Evolutionary conservation across 257 asterid species (phyloP), one percentile per base, ranked within the genome.

Genomic region (Solanum chmielewskii): DNA sequence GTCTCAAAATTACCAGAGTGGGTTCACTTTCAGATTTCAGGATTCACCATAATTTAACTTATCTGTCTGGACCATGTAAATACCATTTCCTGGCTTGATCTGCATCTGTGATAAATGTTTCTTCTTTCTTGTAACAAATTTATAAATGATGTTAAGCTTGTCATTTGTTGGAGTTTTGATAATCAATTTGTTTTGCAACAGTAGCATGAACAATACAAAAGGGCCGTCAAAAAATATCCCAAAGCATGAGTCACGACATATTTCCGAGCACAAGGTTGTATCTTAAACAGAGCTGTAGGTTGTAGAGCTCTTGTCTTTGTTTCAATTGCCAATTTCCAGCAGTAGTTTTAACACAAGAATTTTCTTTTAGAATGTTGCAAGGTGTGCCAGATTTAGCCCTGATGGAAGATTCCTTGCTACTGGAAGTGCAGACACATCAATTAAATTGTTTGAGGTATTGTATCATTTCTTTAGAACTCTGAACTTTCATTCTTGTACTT

Each of bases 371-470:
- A 94, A 91, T 90, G 94, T 90, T 41, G 97, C 96, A 59, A 93
- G 96, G 90, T 95, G 98, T 89, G 98, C 98, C 89, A 94, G 95
- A 90, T 95, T 94, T 83, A 95, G 98, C 87, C 96, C 94, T 35
- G 98, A 95, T 91, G 98, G 98, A 89, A 93, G 94, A 90, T 93
- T 92, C 91, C 92, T 95, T 91, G 98, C 98, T 60, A 93, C 98
- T 86, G 98, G 95, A 87, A 95, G 98, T 89, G 95, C 97, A 70
- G 98, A 95, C 91, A 90, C 98, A 69, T 94, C 98, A 77, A 92
- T 95, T 88, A 95, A 95, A 90, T 95, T 94, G 88, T 89, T 93
- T 89, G 98, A 94, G 97, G 96, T 93, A 82, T 83, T 70, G 83
- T 82, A 47, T 49, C 69, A 47, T 89, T 39, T 86, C 84, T 86